A percentile compares a stretch with the other conserved stretches of the same genome.
Conservation (phyloP, 192 early-diverging fungal species). For the Backusella liffmaniae region DNA sequence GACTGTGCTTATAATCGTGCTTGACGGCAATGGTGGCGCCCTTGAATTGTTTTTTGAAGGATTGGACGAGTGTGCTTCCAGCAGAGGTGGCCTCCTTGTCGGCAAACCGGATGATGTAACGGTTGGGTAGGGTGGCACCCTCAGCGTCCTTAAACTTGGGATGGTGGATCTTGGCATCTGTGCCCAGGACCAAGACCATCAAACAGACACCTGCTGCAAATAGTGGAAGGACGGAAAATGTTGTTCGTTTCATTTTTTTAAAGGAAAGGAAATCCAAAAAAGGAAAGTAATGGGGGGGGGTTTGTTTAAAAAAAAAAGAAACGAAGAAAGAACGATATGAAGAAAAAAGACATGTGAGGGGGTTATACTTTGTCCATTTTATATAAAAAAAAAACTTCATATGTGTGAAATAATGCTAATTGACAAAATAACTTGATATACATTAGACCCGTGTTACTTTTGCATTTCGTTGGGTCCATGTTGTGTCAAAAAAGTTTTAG, state of each 20-base stretch:
- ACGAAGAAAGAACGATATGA: too few species aligned
- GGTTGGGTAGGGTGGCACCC: not conserved
- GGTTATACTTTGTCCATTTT: not conserved
- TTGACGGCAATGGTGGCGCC: conserved; percentile 1
- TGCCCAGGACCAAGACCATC: not conserved
- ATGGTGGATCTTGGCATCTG: not conserved
- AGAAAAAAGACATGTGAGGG: not conserved
- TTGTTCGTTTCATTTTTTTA: conserved; percentile 8
- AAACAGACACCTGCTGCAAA: conserved; percentile 18
- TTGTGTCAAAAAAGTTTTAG: conserved; percentile 8
- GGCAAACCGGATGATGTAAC: conserved; percentile 11
- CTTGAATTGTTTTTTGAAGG: not conserved
- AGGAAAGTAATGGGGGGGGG: not conserved
- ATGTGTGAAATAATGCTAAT: not conserved
- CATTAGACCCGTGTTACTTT: not conserved
- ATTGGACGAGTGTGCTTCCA: not conserved
- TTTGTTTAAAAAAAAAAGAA: not conserved
- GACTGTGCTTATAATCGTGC: conserved; percentile 13
- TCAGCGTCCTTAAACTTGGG: not conserved
- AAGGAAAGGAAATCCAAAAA: not conserved
- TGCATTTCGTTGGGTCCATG: not conserved
- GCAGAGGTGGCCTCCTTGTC: conserved; percentile 1
- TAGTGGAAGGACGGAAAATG: conserved; percentile 8
- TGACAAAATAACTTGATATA: conserved; percentile 3
- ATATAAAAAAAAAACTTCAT: not conserved